Conservation (phyloP, 495 filamentous ascomycete species). For the Alectoria sarmentosa region DNA sequence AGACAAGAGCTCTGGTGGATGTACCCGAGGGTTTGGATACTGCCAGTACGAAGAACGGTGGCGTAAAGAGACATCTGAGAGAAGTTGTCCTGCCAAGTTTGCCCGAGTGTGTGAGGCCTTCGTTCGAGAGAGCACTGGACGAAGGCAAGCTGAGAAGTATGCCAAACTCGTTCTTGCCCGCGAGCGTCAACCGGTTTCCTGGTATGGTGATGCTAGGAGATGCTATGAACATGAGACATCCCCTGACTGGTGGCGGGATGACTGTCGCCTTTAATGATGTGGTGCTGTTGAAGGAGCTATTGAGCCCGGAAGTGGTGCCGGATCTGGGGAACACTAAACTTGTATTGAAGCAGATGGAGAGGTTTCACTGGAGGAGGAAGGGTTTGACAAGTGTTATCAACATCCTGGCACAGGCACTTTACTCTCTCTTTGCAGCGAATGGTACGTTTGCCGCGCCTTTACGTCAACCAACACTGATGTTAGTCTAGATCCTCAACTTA, state of each 20-base stretch:
- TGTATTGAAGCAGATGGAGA: constrained; percentile 60
- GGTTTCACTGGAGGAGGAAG: constrained; percentile 88
- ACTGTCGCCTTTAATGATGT: constrained; percentile 90
- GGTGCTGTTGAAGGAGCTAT: constrained; percentile 61
- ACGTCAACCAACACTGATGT: neutral
- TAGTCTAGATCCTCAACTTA: constrained; percentile 56
- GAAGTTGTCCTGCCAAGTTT: constrained; percentile 73
- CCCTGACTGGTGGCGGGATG: constrained; percentile 91
- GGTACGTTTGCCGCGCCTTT: constrained; percentile 34
- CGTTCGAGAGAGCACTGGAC: constrained; percentile 69
- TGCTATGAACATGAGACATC: constrained; percentile 95
- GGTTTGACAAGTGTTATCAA: constrained; percentile 79
- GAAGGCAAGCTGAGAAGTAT: constrained; percentile 67
- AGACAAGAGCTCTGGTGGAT: constrained; percentile 86
- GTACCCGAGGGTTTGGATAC: constrained; percentile 74
- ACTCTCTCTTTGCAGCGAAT: constrained; percentile 82
- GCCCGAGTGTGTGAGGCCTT: constrained; percentile 62
- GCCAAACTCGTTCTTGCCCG: constrained; percentile 90
- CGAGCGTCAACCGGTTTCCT: constrained; percentile 58
- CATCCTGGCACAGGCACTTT: constrained; percentile 88
- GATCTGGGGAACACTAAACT: constrained; percentile 55
- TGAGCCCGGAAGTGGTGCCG: constrained; percentile 59
- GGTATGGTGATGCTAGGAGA: constrained; percentile 83
- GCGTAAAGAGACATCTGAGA: constrained; percentile 71
- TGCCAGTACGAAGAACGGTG: constrained; percentile 62